Base-by-base conservation (phyloP, 2,329 filamentous ascomycete species). In the Tolypocladium sp. region DNA sequence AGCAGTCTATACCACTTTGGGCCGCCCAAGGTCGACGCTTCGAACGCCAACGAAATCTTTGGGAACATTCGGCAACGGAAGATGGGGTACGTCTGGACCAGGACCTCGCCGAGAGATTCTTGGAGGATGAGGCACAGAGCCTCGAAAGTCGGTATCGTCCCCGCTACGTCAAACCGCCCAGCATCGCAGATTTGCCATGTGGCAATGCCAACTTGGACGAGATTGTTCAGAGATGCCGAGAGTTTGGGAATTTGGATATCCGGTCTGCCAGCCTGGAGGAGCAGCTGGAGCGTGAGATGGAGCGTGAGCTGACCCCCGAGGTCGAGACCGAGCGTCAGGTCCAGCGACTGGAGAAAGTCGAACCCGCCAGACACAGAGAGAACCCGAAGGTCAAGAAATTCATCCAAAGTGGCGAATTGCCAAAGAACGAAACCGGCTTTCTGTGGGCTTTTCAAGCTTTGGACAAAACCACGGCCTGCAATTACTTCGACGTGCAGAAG, bases 291-390 rank as follows among this genome's bases (percentile, higher is more conserved):
- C 52, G 42, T 2, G 35, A 59, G 35, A 41, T 56, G 20, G 57
- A 59, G 35, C 52, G 42, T 2, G 35, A 59, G 35, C 35, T 56
- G 10, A 38, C 25, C 7, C 53, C 53, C 13, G 42, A 58, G 25
- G 8, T 57, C 64, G 87, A 90, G 60, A 85, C 90, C 63, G 87
- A 91, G 65, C 77, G 86, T 0, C 87, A 90, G 62, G 72, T 91
- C 0, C 76, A 82, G 40, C 83, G 90, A 65, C 73, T 78, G 1
- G 72, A 87, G 54, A 25, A 63, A 81, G 1, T 73, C 87, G 62
- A 74, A 73, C 2, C 80, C 82, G 0, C 61, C 58, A 13, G 8
- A 0, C 58, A 58, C 12, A 15, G 44, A 13, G 2, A 2, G 40
- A 63, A 0, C 74, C 84, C 0, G 66, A 63, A 0, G 1, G 9